phyloP scores from a whole-genome alignment of 768 basidiomycete genomes.

The Pholiota molesta region DNA sequence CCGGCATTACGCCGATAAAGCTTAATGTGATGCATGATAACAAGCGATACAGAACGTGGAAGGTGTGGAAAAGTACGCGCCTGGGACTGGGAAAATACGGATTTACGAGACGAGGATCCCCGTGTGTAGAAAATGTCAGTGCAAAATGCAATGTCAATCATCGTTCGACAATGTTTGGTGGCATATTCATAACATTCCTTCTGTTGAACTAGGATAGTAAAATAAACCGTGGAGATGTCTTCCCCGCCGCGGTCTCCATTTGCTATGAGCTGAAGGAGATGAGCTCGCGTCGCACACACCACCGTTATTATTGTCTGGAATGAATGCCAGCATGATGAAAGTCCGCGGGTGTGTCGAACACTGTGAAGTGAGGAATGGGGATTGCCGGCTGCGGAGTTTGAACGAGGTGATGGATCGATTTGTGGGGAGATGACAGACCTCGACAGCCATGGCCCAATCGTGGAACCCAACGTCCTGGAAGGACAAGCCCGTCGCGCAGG shows the following conservation, averaged over 20 bases:
- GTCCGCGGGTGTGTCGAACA: no score
- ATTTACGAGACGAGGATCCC: neutral
- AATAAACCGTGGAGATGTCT: no score
- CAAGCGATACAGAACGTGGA: neutral
- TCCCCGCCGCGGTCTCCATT: no score
- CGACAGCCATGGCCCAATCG: neutral
- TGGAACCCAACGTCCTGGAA: slow-evolving; percentile 13
- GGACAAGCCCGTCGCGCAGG: slow-evolving; percentile 24
- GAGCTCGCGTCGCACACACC: no score
- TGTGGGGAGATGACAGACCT: neutral
- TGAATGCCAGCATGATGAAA: no score
- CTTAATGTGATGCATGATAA: neutral
- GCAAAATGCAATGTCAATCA: neutral
- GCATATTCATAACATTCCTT: neutral
- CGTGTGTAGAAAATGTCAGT: neutral
- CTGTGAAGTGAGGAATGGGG: neutral
- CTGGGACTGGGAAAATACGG: neutral
- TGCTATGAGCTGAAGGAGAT: no score
- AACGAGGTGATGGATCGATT: no score
- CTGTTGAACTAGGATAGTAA: no score
- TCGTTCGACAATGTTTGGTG: neutral
- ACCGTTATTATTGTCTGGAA: no score
- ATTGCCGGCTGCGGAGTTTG: neutral
- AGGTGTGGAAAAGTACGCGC: neutral
- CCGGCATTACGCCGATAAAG: neutral